Evolutionary conservation across 129 eudicot species (phyloP).

Genomic region (Apium graveolens): DNA sequence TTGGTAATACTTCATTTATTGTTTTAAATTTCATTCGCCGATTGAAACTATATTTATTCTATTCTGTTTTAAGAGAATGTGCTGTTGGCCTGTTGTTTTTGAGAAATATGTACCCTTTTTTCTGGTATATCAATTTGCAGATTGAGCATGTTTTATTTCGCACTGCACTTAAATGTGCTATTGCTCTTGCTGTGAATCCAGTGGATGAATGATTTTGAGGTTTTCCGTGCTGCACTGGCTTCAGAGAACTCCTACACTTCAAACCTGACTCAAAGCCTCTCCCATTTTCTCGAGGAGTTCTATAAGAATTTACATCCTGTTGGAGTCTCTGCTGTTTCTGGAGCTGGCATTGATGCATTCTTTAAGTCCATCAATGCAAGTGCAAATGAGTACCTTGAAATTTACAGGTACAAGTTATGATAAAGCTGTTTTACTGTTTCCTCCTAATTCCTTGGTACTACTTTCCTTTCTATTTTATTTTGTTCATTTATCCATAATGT

Average conservation of each 20-base stretch:
- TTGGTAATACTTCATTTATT: neutral
- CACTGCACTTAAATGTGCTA: neutral
- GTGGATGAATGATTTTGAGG: conserved; percentile 98
- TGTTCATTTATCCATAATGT: neutral
- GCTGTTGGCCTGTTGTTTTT: neutral
- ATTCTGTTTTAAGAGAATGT: neutral
- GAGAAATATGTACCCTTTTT: neutral
- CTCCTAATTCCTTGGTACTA: neutral
- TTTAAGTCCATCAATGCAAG: conserved; percentile 80
- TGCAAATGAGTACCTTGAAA: conserved; percentile 89
- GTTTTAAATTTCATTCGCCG: neutral
- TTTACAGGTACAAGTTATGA: conserved; percentile 51
- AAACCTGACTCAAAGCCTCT: conserved; percentile 78
- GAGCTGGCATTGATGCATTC: conserved; percentile 84
- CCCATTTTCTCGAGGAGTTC: conserved; percentile 82
- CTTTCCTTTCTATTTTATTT: conserved; percentile 2
- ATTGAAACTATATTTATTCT: neutral
- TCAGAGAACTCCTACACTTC: conserved; percentile 78
- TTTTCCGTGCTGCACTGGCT: conserved; percentile 78
- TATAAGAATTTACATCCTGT: conserved; percentile 70
- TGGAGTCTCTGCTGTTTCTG: conserved; percentile 94
- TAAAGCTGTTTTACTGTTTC: neutral
- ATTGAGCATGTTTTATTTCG: neutral
- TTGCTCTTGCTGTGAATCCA: conserved; percentile 15
- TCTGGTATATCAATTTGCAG: neutral